Base-by-base conservation (phyloP, 108 stramenopile genomes). In the Skeletonema costatum region DNA sequence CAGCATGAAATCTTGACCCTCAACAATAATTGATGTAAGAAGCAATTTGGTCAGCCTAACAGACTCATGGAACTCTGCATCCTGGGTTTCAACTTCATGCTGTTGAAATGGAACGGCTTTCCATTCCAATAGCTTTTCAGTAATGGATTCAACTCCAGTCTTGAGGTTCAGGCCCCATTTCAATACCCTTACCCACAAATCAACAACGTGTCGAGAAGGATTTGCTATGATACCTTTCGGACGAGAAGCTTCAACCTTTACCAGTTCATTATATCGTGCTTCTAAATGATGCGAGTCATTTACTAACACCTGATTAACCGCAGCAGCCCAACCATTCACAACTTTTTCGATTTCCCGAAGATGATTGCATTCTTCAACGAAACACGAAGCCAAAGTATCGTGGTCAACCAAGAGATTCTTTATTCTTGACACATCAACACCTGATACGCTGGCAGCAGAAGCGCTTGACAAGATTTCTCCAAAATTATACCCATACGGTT, bases 201-300 rank as follows among this genome's bases (percentile, higher is more conserved):
- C 83, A 38, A 87, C 60, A 12, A 77, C 70, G 13, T 82, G 79
- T 25, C 75, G 63, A 5, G 85, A 75, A 44, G 91, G 93, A 32
- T 92, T 63, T 36, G 90, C 69, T 36, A 89, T 83, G 19, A 94
- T 79, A 9, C 93, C 93, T 74, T 74, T 83, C 16, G 91, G 93
- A 19, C 90, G 77, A 4, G 48, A 51, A 39, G 36, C 21, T n/a
- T 38, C 36, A 41, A 62, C 73, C 19, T 74, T 32, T 0, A 42
- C 25, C 50, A 75, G 70, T 44, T 50, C 46, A 38, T 60, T 35
- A 38, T 60, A 70, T 8, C 76, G 70, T 39, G 81, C 73, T 41
- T 62, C 80, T 19, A 87, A 70, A 13, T 72, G 25, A 30, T 69
- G 30, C 13, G 82, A 73, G 33, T 31, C 68, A 48, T 71, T 73